Evolutionary conservation across 164 flowering plant genomes (phyloP).

Genomic region (Chimonanthus salicifolius): DNA sequence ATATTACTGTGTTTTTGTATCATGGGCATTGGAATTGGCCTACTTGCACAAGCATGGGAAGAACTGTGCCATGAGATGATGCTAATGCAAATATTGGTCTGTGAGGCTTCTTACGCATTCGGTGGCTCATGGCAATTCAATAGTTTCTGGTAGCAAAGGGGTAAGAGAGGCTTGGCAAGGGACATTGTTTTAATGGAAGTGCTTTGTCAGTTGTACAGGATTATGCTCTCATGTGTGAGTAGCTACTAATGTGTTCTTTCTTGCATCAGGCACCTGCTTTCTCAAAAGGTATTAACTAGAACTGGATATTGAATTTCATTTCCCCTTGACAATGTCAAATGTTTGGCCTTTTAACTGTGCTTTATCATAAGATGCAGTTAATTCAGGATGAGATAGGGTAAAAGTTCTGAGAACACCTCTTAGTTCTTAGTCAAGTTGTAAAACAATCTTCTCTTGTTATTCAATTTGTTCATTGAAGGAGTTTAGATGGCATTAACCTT

Average conservation of each 20-base stretch:
- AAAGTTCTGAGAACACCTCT: too few species aligned
- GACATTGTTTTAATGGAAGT: background rate
- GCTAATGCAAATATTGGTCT: background rate
- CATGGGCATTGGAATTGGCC: background rate
- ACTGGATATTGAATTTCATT: background rate
- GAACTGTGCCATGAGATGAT: background rate
- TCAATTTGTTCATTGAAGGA: too few species aligned
- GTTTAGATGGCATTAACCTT: too few species aligned
- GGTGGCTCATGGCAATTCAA: background rate
- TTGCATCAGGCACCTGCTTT: background rate
- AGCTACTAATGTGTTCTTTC: background rate
- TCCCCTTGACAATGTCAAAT: too few species aligned
- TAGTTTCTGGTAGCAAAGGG: background rate
- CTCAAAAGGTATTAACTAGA: background rate
- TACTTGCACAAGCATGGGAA: background rate
- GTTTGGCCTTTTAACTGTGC: too few species aligned
- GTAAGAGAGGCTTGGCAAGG: background rate
- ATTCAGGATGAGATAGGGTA: too few species aligned
- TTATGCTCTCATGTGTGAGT: background rate
- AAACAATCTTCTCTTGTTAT: too few species aligned
- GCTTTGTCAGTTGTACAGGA: background rate
- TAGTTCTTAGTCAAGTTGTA: too few species aligned
- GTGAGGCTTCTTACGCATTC: background rate
- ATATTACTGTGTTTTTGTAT: background rate
- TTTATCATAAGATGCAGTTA: too few species aligned